Percentiles rank a stretch among this genome's conserved stretches.
These are phyloP conservation scores for Iberis pinnata DNA, from an alignment of 345 rosid species.

Conservation along the genomic window DNA sequence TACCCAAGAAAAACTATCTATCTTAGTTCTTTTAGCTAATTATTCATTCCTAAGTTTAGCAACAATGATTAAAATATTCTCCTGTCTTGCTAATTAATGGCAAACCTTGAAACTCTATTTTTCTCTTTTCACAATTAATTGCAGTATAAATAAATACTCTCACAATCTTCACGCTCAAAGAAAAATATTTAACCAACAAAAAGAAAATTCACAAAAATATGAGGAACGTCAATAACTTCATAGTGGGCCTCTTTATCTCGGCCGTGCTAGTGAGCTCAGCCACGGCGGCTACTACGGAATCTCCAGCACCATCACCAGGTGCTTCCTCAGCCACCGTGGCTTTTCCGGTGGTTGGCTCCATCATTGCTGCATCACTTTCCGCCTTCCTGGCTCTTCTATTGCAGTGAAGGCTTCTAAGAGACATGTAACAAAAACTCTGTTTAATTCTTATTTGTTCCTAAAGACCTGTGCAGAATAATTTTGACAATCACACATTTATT, in stretches of 20 bases:
- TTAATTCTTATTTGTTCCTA: conserved; percentile 18
- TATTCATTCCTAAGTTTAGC: conserved; percentile 19
- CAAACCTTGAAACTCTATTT: conserved; percentile 20
- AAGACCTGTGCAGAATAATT: conserved; percentile 2
- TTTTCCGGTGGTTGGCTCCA: conserved; percentile 39
- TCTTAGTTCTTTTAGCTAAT: conserved; percentile 2
- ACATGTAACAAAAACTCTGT: conserved; percentile 5
- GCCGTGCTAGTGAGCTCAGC: conserved; percentile 46
- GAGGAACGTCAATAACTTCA: conserved; percentile 46
- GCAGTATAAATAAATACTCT: conserved; percentile 5
- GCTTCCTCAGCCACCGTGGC: conserved; percentile 22
- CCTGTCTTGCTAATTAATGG: conserved; percentile 10
- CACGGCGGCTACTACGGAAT: conserved; percentile 39
- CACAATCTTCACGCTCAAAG: conserved; percentile 13
- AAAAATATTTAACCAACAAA: neutral
- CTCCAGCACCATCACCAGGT: conserved; percentile 37
- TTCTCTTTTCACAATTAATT: neutral
- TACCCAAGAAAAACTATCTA: neutral
- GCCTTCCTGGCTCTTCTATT: conserved; percentile 30
- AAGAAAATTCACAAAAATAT: conserved; percentile 14
- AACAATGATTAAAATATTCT: conserved; percentile 2
- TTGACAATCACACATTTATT: conserved; percentile 20
- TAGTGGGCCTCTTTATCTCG: conserved; percentile 33
- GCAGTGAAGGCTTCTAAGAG: conserved; percentile 17
- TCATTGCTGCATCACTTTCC: conserved; percentile 36